These are phyloP conservation scores for Aspergillus felis DNA, from an alignment of 2,329 filamentous ascomycete species.

Conservation along the genomic window DNA sequence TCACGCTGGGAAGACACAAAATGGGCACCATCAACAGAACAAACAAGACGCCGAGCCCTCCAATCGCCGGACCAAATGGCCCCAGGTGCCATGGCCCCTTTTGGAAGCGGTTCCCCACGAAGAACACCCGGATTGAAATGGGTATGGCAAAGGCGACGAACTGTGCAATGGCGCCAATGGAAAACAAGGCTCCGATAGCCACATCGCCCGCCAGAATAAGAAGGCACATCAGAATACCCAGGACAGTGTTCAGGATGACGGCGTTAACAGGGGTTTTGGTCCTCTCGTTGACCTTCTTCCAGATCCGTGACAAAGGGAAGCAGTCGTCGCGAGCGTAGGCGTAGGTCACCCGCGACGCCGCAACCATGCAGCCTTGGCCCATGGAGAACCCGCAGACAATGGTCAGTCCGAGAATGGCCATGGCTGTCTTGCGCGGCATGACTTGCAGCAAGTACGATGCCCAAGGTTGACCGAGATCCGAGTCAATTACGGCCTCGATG, in stretches of 20 bases:
- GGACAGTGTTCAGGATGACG: conserved; percentile 61
- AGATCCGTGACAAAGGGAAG: conserved; percentile 58
- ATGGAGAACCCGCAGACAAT: conserved; percentile 68
- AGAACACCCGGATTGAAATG: conserved; percentile 43
- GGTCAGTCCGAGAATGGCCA: conserved; percentile 62
- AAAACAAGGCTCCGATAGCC: conserved; percentile 66
- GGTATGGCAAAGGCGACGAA: conserved; percentile 52
- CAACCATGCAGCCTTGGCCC: conserved; percentile 70
- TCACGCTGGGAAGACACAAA: conserved; percentile 60
- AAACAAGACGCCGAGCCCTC: conserved; percentile 55
- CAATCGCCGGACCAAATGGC: conserved; percentile 54
- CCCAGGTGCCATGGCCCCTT: conserved; percentile 68
- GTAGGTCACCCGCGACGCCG: conserved; percentile 64
- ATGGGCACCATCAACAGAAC: conserved; percentile 65
- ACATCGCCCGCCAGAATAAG: conserved; percentile 62
- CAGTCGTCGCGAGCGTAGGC: conserved; percentile 70
- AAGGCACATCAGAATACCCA: conserved; percentile 59
- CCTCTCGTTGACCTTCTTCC: conserved; percentile 56
- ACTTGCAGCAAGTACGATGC: conserved; percentile 66
- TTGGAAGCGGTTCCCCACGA: conserved; percentile 60
- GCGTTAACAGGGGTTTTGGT: conserved; percentile 68
- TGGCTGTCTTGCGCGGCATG: conserved; percentile 56
- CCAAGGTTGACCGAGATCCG: conserved; percentile 65
- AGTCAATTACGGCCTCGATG: conserved; percentile 56
- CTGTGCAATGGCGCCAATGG: conserved; percentile 64